Conservation (phyloP, 129 eudicot species). For the Cynara cardunculus region DNA sequence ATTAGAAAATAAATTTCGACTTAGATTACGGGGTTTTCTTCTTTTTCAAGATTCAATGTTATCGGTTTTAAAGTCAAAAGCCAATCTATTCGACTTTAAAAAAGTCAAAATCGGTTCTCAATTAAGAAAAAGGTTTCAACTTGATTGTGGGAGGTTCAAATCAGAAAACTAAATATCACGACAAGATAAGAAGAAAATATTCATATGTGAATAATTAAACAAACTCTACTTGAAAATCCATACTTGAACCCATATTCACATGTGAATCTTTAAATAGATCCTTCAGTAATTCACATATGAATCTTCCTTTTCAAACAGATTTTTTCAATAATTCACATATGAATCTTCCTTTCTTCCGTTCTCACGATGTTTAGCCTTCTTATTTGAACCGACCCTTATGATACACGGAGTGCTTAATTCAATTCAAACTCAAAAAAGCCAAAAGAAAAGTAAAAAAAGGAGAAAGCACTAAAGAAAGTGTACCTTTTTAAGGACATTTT, state of each 20-base stretch:
- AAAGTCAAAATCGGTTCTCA: background rate
- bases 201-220: too few relatives aligned
- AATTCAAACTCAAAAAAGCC: conserved; percentile 14
- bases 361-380: background rate
- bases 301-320: background rate
- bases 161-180: too few relatives aligned
- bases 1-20: conserved; percentile 2
- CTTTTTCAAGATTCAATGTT: background rate
- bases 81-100: background rate
- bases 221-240: too few relatives aligned
- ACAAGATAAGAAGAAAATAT: too few relatives aligned
- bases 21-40: background rate
- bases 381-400: background rate
- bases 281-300: background rate
- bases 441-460: conserved; percentile 16
- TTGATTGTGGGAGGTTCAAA: background rate
- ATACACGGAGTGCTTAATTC: background rate
- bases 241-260: too few relatives aligned
- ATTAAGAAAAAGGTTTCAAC: conserved; percentile 14
- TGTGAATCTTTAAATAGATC: too few relatives aligned
- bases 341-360: too few relatives aligned
- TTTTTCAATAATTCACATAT: too few relatives aligned
- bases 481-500: conserved; percentile 99
- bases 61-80: background rate
- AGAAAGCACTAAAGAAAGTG: conserved; percentile 29